Evolutionary conservation across 139 green algal species (phyloP), one percentile per base, ranked within the genome.

Genomic region (Trebouxia sp.): DNA sequence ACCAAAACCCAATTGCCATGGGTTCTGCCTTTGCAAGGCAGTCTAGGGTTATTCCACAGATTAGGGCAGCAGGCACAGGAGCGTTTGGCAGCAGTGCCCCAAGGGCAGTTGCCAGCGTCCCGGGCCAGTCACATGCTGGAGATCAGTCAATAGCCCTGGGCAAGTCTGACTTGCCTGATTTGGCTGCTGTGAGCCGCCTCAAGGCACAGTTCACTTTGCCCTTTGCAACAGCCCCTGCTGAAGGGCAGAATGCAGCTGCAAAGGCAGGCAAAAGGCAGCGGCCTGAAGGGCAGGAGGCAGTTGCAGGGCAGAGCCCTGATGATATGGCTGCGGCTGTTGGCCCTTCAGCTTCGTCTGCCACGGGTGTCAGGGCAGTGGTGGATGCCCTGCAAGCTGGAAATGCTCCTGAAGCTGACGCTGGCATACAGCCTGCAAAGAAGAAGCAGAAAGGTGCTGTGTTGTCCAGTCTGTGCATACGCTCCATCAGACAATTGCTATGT

Each of bases 311-410:
- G 15, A 28, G 14, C 20, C 8, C 28, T 17, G 22, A 39, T 37
- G 37, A 14, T 47, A n/a, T 39, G n/a, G n/a, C n/a, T n/a, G n/a
- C n/a, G n/a, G n/a, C n/a, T n/a, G 48, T 39, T 38, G n/a, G 51
- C 47, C 32, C 70, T 74, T 28, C 56, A 47, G 62, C 5, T 20
- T n/a, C 17, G 12, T 7, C 14, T 20, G 22, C 24, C 24, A 9
- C 43, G 35, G 79, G 48, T 3, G 53, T 87, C 9, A 75, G 83
- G n/a, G 79, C 79, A 10, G 83, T 82, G 2, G 38, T 87, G 30
- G 83, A 87, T 1, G 67, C 78, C 37, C 70, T 86, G 51, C 67
- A 58, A 28, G 42, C 41, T 1, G 78, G 65, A 24, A 42, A 58
- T 8, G 35, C 26, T 17, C 43, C n/a, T 38, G 69, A 28, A 15